Percentiles rank a stretch among this genome's conserved stretches.
Conservation (phyloP, 768 basidiomycete genomes). For the Phaffia tasmanica region DNA sequence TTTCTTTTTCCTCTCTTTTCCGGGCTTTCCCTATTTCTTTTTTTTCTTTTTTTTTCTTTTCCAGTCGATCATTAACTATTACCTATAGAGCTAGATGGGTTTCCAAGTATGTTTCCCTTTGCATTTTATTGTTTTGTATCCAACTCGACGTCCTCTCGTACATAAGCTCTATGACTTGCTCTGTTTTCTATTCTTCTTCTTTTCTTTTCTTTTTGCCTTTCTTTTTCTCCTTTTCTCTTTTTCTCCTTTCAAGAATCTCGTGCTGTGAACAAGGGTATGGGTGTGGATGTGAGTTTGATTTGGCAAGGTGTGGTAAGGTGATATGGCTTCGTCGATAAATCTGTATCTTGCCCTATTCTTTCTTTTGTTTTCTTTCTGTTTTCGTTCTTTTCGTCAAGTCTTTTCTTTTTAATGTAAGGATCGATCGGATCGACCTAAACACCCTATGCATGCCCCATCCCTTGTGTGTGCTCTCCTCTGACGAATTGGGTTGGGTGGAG, state of each 20-base stretch:
- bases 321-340: not conserved
- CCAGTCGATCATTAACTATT: not conserved
- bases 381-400: not conserved
- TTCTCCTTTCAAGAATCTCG: too few relatives aligned
- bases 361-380: not conserved
- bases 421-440: not conserved
- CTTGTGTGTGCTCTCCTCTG: not conserved
- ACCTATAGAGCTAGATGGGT: not conserved
- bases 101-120: not conserved
- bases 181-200: not conserved
- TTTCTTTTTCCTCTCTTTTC: not conserved
- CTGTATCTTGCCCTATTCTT: not conserved
- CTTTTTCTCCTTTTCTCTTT: not conserved
- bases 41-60: not conserved
- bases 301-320: too few relatives aligned
- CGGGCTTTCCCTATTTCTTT: not conserved
- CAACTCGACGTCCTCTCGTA: not conserved
- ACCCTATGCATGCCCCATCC: not conserved
- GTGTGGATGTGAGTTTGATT: too few relatives aligned
- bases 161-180: not conserved
- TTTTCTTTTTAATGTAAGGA: not conserved
- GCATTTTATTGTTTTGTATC: not conserved
- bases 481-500: not conserved
- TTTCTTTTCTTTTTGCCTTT: not conserved
- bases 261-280: not conserved